phyloP scores from a whole-genome alignment of 2,329 filamentous ascomycete species.

The Emergomyces pasteurianus region DNA sequence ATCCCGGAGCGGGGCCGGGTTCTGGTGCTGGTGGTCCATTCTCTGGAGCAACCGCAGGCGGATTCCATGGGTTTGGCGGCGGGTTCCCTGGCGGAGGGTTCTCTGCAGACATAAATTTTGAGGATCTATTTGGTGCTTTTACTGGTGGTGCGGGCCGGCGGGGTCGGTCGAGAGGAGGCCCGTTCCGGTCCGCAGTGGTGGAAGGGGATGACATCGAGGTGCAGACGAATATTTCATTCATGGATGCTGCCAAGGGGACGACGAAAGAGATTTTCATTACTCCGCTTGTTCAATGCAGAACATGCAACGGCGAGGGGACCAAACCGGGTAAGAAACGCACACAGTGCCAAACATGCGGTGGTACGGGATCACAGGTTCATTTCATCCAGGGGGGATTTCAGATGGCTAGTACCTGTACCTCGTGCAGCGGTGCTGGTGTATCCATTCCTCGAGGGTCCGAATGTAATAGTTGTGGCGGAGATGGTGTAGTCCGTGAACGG shows the following conservation, averaged over 20 bases:
- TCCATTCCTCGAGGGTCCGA: slow-evolving; percentile 67
- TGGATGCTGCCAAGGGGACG: slow-evolving; percentile 88
- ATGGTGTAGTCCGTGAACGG: slow-evolving; percentile 71
- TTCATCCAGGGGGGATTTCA: slow-evolving; percentile 90
- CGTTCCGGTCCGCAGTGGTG: slow-evolving; percentile 68
- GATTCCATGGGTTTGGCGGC: slow-evolving; percentile 46
- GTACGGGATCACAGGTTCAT: slow-evolving; percentile 76
- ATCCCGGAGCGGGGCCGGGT: slow-evolving; percentile 45
- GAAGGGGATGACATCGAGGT: slow-evolving; percentile 97
- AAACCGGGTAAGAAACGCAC: slow-evolving; percentile 65
- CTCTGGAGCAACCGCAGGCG: slow-evolving; percentile 45
- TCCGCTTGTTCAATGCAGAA: slow-evolving; percentile 67
- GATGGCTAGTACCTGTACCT: slow-evolving; percentile 78
- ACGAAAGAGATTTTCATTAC: slow-evolving; percentile 79
- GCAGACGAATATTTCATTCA: slow-evolving; percentile 83
- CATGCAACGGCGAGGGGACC: slow-evolving; percentile 71
- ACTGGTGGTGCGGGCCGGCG: slow-evolving; percentile 46
- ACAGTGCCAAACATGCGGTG: slow-evolving; percentile 68
- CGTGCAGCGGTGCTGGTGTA: slow-evolving; percentile 68
- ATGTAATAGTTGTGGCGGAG: slow-evolving; percentile 66
- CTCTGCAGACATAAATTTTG: slow-evolving; percentile 80
- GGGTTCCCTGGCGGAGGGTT: slow-evolving; percentile 51
- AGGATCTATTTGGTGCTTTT: slow-evolving; percentile 88
- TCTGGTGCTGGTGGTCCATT: slow-evolving; percentile 43
- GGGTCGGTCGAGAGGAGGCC: slow-evolving; percentile 45